Base-by-base conservation (phyloP, 2,329 filamentous ascomycete genomes). In the Geosmithia flava region DNA sequence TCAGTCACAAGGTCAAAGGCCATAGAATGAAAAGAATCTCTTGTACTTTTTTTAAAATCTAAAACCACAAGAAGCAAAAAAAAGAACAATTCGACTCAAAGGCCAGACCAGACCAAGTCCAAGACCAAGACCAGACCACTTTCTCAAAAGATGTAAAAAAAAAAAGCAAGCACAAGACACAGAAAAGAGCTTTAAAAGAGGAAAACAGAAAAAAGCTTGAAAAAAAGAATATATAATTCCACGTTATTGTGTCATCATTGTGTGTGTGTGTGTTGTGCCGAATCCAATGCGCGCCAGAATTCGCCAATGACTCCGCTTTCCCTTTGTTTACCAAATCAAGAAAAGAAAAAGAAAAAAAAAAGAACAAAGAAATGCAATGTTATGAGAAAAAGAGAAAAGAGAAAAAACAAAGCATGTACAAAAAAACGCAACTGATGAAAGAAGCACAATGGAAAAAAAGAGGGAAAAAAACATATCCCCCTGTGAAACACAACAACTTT, bases 221-320 rank as follows among this genome's bases (percentile, higher is more conserved):
- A 27, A 27, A 27, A 27, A 27, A 27, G 23, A 8, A 27, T 27
- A 27, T 27, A 37, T 37, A 37, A 37, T 37, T 37, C 33, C 33
- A 37, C 33, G n/a, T 37, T 37, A 44, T 4, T 15, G 20, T 5
- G 42, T n/a, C n/a, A n/a, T n/a, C n/a, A n/a, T 17, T 44, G 20
- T 17, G 13, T 20, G 20, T 16, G 27, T 27, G 17, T n/a, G 10
- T 13, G 27, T n/a, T 23, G 23, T 16, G 20, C 44, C 23, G 27
- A 33, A 45, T 37, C 44, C 44, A 45, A 45, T 45, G 23, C 23
- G 29, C 44, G 44, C 44, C 44, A 33, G 44, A n/a, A 27, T 20
- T 37, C 33, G 33, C 33, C 33, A 27, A 37, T 37, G 33, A 37
- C 33, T 37, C 33, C 33, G 33, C 33, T 37, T 37, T 37, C 33